Percentiles rank a stretch among this genome's conserved stretches.
These are phyloP conservation scores for Colletotrichum lindemuthianum DNA, from an alignment of 2,329 filamentous ascomycete genomes.

Conservation along the genomic window DNA sequence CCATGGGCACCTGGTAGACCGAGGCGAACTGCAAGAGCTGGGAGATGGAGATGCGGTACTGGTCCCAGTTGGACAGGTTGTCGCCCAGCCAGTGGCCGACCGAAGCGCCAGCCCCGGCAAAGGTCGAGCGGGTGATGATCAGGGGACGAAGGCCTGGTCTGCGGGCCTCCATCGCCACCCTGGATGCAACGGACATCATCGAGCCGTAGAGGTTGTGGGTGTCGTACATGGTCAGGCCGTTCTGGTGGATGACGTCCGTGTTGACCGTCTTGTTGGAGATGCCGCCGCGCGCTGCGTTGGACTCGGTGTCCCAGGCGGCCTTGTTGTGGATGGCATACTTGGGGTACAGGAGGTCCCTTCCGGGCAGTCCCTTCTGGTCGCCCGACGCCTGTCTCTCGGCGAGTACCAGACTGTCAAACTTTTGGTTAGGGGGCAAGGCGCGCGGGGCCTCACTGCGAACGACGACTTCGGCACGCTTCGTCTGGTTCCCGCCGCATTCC, in stretches of 20 bases:
- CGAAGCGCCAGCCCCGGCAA: conserved; percentile 75
- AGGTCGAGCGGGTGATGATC: conserved; percentile 80
- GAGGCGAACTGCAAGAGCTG: conserved; percentile 47
- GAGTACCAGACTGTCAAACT: conserved; percentile 31
- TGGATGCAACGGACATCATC: conserved; percentile 75
- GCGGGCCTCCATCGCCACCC: conserved; percentile 72
- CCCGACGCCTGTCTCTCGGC: conserved; percentile 42
- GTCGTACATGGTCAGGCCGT: conserved; percentile 76
- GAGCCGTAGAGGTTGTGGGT: conserved; percentile 82
- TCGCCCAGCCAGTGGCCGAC: conserved; percentile 71
- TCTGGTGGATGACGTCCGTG: conserved; percentile 74
- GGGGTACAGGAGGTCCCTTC: conserved; percentile 71
- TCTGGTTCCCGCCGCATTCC: conserved; percentile 17
- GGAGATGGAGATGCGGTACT: conserved; percentile 56
- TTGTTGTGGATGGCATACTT: conserved; percentile 74
- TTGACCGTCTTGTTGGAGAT: conserved; percentile 69
- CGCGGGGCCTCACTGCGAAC: conserved; percentile 1
- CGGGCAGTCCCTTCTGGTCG: conserved; percentile 66
- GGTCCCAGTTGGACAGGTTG: conserved; percentile 64
- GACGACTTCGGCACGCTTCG: conserved; percentile 26
- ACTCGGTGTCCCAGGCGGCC: conserved; percentile 54
- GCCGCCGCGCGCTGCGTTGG: conserved; percentile 48
- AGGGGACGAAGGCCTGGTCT: conserved; percentile 73
- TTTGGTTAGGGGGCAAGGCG: conserved; percentile 2
- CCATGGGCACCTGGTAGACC: conserved; percentile 76